Evolutionary conservation across 805 yeast genomes (phyloP).

Genomic region (Alloascoidea africana): DNA sequence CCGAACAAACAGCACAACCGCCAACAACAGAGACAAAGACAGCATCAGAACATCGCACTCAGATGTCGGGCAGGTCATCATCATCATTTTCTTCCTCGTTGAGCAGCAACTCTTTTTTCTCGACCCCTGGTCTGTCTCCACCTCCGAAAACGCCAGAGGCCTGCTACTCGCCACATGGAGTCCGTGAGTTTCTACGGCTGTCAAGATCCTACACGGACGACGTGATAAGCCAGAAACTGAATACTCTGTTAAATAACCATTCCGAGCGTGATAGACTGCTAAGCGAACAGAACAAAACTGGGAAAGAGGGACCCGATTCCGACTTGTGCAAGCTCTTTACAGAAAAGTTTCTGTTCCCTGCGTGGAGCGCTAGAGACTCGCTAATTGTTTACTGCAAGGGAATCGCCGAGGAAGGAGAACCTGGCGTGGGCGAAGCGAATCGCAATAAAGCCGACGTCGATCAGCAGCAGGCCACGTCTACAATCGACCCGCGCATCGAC

Average conservation of each 20-base stretch:
- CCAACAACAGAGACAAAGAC: too few relatives aligned
- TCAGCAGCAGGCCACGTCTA: not conserved
- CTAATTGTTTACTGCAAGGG: not conserved
- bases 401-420: too few relatives aligned
- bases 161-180: constrained; percentile 1
- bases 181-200: not conserved
- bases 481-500: constrained; percentile 1
- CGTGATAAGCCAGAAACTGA: not conserved
- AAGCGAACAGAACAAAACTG: not conserved
- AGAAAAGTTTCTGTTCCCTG: constrained; percentile 1
- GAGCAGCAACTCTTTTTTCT: too few relatives aligned
- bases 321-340: not conserved
- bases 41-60: too few relatives aligned
- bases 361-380: not conserved
- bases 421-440: too few relatives aligned
- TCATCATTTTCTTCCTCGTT: constrained; percentile 8
- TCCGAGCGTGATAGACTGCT: not conserved
- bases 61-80: too few relatives aligned
- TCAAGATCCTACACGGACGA: not conserved
- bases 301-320: too few relatives aligned
- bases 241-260: not conserved
- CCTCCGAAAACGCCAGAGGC: constrained; percentile 1
- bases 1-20: too few relatives aligned
- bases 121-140: too few relatives aligned
- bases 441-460: too few relatives aligned